Conservation (phyloP, 805 yeast genomes). For the Candida parachauliodes region DNA sequence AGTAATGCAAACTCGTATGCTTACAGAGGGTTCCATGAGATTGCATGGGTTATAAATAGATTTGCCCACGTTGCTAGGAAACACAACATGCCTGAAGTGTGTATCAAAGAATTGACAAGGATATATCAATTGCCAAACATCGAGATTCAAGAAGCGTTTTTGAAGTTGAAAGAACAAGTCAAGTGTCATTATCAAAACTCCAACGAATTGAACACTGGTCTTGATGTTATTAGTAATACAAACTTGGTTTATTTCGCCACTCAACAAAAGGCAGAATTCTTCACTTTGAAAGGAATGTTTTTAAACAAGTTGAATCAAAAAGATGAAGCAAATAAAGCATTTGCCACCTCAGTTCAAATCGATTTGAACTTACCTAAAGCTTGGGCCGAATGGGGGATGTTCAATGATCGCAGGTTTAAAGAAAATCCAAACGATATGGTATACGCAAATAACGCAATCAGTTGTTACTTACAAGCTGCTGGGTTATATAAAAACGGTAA, state of each 20-base stretch:
- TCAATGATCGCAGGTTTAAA: constrained; percentile 82
- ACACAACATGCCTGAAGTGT: constrained; percentile 95
- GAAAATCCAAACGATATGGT: constrained; percentile 78
- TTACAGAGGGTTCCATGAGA: constrained; percentile 96
- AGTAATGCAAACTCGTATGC: constrained; percentile 87
- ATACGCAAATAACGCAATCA: constrained; percentile 88
- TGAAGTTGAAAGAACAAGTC: constrained; percentile 94
- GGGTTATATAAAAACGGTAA: constrained; percentile 92
- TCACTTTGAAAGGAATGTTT: constrained; percentile 97
- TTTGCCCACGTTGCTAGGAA: constrained; percentile 98
- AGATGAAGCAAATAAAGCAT: constrained; percentile 96
- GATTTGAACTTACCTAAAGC: constrained; percentile 94
- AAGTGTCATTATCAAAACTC: constrained; percentile 94
- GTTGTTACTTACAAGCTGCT: constrained; percentile 96
- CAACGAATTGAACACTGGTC: constrained; percentile 86
- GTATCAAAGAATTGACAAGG: constrained; percentile 86
- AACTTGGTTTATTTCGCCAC: constrained; percentile 94
- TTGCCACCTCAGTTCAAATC: constrained; percentile 95
- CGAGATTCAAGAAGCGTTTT: constrained; percentile 96
- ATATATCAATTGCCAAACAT: constrained; percentile 95
- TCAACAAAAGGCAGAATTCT: constrained; percentile 96
- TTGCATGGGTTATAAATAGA: constrained; percentile 97
- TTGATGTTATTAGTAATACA: constrained; percentile 95
- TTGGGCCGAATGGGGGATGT: constrained; percentile 99
- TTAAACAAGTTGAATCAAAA: constrained; percentile 83